Conservation (phyloP, 2,329 filamentous ascomycete genomes). For the Diaporthe caulivora region DNA sequence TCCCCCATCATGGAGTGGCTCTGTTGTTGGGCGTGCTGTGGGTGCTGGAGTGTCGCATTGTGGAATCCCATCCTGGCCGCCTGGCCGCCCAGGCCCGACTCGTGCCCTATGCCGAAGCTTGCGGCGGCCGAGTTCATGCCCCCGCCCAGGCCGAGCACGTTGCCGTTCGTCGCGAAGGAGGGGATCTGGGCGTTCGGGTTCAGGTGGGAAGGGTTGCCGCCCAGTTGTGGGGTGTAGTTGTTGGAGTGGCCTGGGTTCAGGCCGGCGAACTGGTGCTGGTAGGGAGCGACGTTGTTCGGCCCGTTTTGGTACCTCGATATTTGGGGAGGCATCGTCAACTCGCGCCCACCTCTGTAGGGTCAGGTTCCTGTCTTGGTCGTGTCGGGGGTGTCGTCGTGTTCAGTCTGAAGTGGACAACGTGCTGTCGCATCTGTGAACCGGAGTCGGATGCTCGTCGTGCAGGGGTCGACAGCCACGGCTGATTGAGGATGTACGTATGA, state of each 20-base stretch:
- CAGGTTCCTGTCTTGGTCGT: constrained; percentile 33
- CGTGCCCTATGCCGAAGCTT: constrained; percentile 69
- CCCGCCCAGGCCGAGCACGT: constrained; percentile 69
- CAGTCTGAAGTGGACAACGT: constrained; percentile 37
- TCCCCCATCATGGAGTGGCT: constrained; percentile 57
- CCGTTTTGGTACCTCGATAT: constrained; percentile 61
- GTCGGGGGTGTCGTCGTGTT: constrained; percentile 37
- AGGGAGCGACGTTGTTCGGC: constrained; percentile 58
- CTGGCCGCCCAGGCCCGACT: constrained; percentile 85
- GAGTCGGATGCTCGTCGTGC: constrained; percentile 28
- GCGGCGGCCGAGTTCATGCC: constrained; percentile 62
- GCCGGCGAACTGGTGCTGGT: constrained; percentile 66
- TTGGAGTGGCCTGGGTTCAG: constrained; percentile 63
- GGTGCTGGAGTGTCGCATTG: constrained; percentile 69
- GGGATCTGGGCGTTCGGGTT: constrained; percentile 76
- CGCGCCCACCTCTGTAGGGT: constrained; percentile 38
- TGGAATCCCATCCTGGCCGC: constrained; percentile 91
- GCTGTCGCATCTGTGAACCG: constrained; percentile 37
- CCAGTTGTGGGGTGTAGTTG: constrained; percentile 65
- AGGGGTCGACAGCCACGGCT: constrained; percentile 14
- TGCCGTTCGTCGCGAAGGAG: constrained; percentile 72
- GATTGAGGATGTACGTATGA: neutral
- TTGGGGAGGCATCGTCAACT: constrained; percentile 56
- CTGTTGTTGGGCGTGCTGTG: constrained; percentile 57
- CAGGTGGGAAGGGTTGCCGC: constrained; percentile 78